These are phyloP conservation scores for Phytophthora niederhauseri DNA, from an alignment of 352 stramenopile genomes.

Conservation along the genomic window DNA sequence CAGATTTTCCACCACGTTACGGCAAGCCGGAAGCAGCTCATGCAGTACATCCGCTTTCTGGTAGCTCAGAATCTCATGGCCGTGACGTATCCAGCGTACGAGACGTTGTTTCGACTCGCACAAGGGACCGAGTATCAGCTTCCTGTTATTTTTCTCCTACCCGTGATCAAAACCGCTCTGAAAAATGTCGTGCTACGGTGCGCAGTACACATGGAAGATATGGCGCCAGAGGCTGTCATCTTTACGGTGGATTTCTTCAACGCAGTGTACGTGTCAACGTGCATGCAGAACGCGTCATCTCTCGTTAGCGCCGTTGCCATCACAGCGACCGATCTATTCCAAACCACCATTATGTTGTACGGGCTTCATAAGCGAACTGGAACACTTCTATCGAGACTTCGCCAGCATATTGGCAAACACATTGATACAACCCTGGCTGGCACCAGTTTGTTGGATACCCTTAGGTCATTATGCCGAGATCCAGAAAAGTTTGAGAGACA, in stretches of 20 bases:
- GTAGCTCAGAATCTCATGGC: conserved; percentile 12
- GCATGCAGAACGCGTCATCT: conserved; percentile 29
- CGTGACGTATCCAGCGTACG: conserved; percentile 20
- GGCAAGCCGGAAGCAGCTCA: conserved; percentile 7
- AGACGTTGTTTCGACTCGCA: conserved; percentile 5
- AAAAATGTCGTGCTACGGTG: conserved; percentile 16
- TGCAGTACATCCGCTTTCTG: conserved; percentile 22
- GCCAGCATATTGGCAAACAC: not conserved
- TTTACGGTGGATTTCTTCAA: conserved; percentile 34
- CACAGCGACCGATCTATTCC: conserved; percentile 10
- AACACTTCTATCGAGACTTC: conserved; percentile 4
- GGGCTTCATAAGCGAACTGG: conserved; percentile 13
- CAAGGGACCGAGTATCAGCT: conserved; percentile 10
- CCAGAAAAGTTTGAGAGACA: conserved; percentile 7
- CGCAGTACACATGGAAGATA: conserved; percentile 22
- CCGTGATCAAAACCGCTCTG: conserved; percentile 33
- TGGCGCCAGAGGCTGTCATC: conserved; percentile 23
- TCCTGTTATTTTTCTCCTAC: conserved; percentile 21
- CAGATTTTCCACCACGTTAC: conserved; percentile 4
- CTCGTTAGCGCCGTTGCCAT: conserved; percentile 10
- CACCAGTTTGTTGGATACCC: conserved; percentile 1
- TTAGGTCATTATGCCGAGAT: conserved; percentile 4
- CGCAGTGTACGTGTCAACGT: conserved; percentile 22
- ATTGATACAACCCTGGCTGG: not conserved
- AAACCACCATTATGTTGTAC: conserved; percentile 22